Evolutionary conservation across 148 eudicot species (phyloP), one percentile per base, ranked within the genome.

Genomic region (Spergularia bocconei): DNA sequence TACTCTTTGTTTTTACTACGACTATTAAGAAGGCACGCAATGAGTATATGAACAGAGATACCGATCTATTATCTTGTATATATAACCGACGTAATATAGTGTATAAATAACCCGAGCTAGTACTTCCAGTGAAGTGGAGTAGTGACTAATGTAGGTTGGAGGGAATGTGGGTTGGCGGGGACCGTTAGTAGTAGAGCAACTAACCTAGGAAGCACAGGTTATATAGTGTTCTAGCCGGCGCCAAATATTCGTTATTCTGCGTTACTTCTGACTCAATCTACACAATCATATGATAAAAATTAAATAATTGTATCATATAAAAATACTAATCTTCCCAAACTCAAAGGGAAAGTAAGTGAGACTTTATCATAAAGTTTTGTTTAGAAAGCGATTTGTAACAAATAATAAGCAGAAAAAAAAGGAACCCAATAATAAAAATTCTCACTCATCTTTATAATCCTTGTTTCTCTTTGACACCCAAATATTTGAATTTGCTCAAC

Each of bases 181-280:
- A 79, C 87, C 84, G 82, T 75, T 74, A 76, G 13, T 62, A 39
- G 59, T 62, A 69, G 78, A 29, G 36, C 36, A 29, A 29, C 36
- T 74, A 79, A 79, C 67, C 74, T 79, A 74, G 73, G 78, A 79
- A 63, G 74, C 81, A 48, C 36, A 21, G 53, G 33, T 67, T 51
- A 67, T 66, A 57, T 52, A 67, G 71, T 71, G 79, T 70, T 57
- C 48, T 58, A 75, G 85, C 81, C 85, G 87, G 84, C 87, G 88
- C 85, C 85, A 88, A 79, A 77, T 83, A 85, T 87, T 89, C 84
- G 39, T 84, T 73, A 82, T 85, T 85, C 82, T 77, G 67, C 79
- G 70, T 82, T 72, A 72, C 75, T 75, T 74, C 76, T 56, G 36
- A 29, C 36, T 29, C 63, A 59, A 59, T 59, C 20, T 23, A 58